Evolutionary conservation across 2,329 filamentous ascomycete genomes (phyloP).

Genomic region (Aspergillus nomiae): DNA sequence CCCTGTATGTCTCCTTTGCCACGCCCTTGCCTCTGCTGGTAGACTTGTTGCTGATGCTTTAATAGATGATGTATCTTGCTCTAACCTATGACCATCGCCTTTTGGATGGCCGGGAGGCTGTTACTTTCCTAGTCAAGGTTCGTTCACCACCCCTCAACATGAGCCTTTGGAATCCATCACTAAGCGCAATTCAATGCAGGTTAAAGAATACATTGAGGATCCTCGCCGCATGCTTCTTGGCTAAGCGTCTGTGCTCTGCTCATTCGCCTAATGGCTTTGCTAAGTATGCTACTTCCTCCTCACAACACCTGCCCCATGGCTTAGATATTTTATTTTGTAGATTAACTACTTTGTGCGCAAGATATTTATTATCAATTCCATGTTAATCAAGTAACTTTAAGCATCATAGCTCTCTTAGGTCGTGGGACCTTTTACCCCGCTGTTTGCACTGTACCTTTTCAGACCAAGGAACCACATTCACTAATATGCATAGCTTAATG

Average conservation of each 20-base stretch:
- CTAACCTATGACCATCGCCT: slow-evolving; percentile 97
- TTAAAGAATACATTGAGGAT: slow-evolving; percentile 98
- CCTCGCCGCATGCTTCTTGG: slow-evolving; percentile 83
- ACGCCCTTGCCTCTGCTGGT: neutral
- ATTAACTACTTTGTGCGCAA: slow-evolving; percentile 22
- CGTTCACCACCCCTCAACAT: slow-evolving; percentile 9
- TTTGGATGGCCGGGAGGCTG: slow-evolving; percentile 90
- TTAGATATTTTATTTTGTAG: slow-evolving; percentile 26
- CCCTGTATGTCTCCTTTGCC: slow-evolving; percentile 55
- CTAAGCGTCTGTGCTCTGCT: slow-evolving; percentile 20
- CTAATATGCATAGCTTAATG: neutral
- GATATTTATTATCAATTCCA: slow-evolving; percentile 12
- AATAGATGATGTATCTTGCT: slow-evolving; percentile 96
- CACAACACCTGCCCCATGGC: neutral
- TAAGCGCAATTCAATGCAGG: slow-evolving; percentile 31
- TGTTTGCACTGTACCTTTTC: no score
- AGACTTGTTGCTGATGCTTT: slow-evolving; percentile 15
- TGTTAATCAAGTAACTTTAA: neutral
- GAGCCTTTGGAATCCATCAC: neutral
- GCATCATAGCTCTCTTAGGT: neutral
- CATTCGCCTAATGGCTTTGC: neutral
- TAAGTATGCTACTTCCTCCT: neutral
- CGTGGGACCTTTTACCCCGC: neutral
- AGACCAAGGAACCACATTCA: neutral
- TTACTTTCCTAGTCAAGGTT: slow-evolving; percentile 89